phyloP scores from a whole-genome alignment of 768 basidiomycete genomes.

The Filobasidium floriforme region DNA sequence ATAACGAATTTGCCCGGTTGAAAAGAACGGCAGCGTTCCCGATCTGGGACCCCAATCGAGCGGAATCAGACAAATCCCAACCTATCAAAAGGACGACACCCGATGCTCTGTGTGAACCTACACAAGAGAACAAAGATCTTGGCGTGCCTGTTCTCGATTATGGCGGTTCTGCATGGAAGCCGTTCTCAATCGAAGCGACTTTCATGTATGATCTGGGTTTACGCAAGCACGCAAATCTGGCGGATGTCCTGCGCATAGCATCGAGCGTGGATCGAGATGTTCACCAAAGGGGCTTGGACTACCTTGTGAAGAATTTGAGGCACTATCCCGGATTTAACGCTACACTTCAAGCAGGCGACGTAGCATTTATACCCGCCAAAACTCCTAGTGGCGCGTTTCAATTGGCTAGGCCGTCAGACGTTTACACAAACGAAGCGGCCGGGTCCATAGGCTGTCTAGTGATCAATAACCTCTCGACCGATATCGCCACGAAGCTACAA shows the following conservation, averaged over 20 bases:
- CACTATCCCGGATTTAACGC: slow-evolving; percentile 48
- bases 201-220: slow-evolving; percentile 54
- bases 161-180: slow-evolving; percentile 74
- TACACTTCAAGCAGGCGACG: slow-evolving; percentile 41
- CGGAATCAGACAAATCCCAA: slow-evolving; percentile 32
- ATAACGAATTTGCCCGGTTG: slow-evolving; percentile 56
- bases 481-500: slow-evolving; percentile 59
- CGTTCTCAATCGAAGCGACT: slow-evolving; percentile 76
- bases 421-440: slow-evolving; percentile 63
- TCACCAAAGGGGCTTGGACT: slow-evolving; percentile 63
- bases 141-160: slow-evolving; percentile 80
- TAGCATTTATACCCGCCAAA: slow-evolving; percentile 73
- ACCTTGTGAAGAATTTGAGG: slow-evolving; percentile 67
- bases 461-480: slow-evolving; percentile 54
- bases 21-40: slow-evolving; percentile 67
- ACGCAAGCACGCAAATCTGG: slow-evolving; percentile 58
- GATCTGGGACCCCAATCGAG: slow-evolving; percentile 26
- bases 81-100: slow-evolving; percentile 56
- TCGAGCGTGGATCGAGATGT: slow-evolving; percentile 52
- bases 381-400: slow-evolving; percentile 50
- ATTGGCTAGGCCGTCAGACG: slow-evolving; percentile 61
- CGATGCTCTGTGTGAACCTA: slow-evolving; percentile 75
- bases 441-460: slow-evolving; percentile 68
- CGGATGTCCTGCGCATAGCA: slow-evolving; percentile 62
- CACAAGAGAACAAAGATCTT: slow-evolving; percentile 61